These are phyloP conservation scores for Thymus mandschuricus DNA, from an alignment of 257 asterid species.

Conservation along the genomic window DNA sequence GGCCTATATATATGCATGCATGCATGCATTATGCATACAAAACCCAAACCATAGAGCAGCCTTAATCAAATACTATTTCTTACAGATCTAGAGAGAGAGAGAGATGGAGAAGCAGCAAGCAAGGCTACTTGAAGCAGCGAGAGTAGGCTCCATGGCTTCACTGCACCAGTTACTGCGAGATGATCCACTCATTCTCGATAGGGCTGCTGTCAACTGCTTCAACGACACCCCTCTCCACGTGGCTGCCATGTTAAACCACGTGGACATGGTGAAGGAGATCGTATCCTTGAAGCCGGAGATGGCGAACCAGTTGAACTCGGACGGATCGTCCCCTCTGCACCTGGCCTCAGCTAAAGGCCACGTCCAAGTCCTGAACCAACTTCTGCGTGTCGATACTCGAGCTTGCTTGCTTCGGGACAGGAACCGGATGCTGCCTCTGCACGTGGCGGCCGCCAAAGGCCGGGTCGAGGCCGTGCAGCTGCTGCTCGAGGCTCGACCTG, in stretches of 20 bases:
- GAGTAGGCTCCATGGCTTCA: constrained; percentile 13
- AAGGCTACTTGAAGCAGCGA: constrained; percentile 40
- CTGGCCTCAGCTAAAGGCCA: constrained; percentile 41
- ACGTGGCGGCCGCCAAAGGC: constrained; percentile 49
- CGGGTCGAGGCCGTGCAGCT: constrained; percentile 28
- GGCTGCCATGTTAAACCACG: constrained; percentile 41
- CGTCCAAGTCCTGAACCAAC: constrained; percentile 22
- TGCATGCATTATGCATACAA: too few species aligned
- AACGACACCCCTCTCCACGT: constrained; percentile 41
- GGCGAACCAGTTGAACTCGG: constrained; percentile 29
- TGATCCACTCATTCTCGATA: constrained; percentile 42
- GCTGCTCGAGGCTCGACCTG: constrained; percentile 15
- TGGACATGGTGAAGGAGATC: constrained; percentile 31
- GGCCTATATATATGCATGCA: too few species aligned
- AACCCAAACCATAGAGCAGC: too few species aligned
- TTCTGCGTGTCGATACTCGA: constrained; percentile 22
- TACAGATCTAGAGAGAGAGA: background rate
- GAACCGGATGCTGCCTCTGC: constrained; percentile 45
- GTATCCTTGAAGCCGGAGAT: constrained; percentile 23
- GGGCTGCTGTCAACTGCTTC: constrained; percentile 23
- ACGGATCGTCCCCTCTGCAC: constrained; percentile 43
- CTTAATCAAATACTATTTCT: too few species aligned
- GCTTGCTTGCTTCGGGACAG: constrained; percentile 35
- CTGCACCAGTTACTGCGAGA: constrained; percentile 31
- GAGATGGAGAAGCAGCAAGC: constrained; percentile 29